Conservation (phyloP, 768 basidiomycete species). For the Tricholoma matsutake region DNA sequence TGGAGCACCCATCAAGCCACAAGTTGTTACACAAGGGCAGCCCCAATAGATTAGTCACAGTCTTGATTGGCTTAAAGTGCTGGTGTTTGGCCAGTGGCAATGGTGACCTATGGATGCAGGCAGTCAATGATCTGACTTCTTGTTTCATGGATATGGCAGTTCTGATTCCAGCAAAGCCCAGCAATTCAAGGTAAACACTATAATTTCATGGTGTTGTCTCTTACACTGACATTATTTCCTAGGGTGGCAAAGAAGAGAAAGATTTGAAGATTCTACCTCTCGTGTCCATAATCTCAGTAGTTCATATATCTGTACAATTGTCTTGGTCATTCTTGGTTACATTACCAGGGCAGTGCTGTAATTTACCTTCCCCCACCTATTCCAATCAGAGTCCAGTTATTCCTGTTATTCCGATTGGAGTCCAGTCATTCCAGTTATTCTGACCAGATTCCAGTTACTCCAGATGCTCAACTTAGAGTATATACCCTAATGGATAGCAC, state of each 20-base stretch:
- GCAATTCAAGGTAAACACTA: not conserved
- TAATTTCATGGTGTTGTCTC: not conserved
- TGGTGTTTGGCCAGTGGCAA: not conserved
- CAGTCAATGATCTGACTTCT: not conserved
- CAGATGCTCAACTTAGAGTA: too few relatives aligned
- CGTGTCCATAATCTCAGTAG: too few relatives aligned
- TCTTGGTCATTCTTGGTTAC: not conserved
- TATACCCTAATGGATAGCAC: too few relatives aligned
- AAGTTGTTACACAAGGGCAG: too few relatives aligned
- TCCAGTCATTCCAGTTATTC: too few relatives aligned
- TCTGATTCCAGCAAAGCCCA: not conserved
- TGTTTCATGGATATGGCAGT: not conserved
- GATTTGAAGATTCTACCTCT: not conserved
- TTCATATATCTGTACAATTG: not conserved
- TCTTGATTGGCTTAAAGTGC: not conserved
- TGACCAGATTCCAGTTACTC: too few relatives aligned
- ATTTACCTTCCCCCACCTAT: too few relatives aligned
- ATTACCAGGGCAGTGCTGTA: too few relatives aligned
- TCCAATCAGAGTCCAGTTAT: too few relatives aligned
- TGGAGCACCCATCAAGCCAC: not conserved
- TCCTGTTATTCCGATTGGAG: too few relatives aligned
- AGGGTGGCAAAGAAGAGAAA: not conserved
- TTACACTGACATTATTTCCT: not conserved
- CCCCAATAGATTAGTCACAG: not conserved
- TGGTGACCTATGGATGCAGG: not conserved